Evolutionary conservation across 371 early-diverging fungal species (phyloP).

Genomic region (Coemansia sp.): DNA sequence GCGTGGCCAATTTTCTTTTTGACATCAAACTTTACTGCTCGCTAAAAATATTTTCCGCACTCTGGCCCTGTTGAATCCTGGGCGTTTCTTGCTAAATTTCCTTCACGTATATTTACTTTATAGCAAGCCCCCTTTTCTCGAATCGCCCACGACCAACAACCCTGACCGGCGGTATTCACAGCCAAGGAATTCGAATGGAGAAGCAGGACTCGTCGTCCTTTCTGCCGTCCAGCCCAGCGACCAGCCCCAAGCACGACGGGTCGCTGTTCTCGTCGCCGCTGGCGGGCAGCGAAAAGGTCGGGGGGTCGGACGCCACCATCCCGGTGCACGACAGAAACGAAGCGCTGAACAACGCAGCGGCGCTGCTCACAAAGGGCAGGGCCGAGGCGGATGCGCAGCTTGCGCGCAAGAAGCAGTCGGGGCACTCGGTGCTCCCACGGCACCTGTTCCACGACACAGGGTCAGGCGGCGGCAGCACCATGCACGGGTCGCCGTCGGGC

Average conservation of each 20-base stretch:
- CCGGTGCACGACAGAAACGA: constrained; percentile 9
- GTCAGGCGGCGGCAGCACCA: constrained; percentile 26
- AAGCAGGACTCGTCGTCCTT: constrained; percentile 5
- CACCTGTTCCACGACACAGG: constrained; percentile 9
- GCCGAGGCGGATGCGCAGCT: constrained; percentile 1
- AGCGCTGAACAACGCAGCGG: constrained; percentile 31
- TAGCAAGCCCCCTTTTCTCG: no score
- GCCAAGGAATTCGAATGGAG: background rate
- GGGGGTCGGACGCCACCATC: constrained; percentile 1
- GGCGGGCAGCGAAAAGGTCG: constrained; percentile 3
- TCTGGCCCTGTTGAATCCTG: background rate
- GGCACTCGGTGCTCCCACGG: background rate
- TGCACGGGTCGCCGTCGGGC: constrained; percentile 13
- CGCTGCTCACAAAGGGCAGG: constrained; percentile 22
- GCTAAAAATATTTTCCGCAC: background rate
- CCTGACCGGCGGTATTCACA: background rate
- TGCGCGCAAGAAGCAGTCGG: background rate
- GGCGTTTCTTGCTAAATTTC: no score
- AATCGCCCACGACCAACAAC: no score
- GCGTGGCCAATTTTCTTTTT: background rate
- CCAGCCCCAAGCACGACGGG: background rate
- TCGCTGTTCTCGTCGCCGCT: constrained; percentile 1
- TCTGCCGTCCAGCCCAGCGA: constrained; percentile 2
- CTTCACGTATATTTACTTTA: no score
- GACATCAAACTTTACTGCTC: background rate